Conservation (phyloP, 2,329 filamentous ascomycete genomes). For the Cercospora berteroae region DNA sequence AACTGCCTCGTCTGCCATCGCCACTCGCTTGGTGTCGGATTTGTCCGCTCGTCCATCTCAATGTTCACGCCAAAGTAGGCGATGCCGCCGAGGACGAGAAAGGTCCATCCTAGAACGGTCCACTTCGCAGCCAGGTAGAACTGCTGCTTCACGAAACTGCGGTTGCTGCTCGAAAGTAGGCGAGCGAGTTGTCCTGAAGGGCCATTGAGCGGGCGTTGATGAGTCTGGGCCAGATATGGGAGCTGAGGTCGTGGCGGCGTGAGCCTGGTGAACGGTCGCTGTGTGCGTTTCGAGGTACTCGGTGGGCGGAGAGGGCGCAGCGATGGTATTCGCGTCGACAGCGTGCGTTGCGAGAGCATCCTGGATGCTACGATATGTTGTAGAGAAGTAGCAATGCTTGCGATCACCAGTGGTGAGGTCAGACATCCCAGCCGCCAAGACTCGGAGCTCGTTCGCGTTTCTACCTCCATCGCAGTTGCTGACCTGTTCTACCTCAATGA, state of each 20-base stretch:
- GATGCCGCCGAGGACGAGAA: constrained; percentile 58
- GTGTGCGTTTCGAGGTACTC: constrained; percentile 12
- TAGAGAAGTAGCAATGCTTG: background rate
- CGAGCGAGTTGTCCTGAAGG: constrained; percentile 55
- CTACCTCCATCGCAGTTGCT: background rate
- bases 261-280: constrained; percentile 59
- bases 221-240: constrained; percentile 61
- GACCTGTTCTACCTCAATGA: background rate
- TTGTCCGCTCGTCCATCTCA: constrained; percentile 70
- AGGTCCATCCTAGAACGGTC: constrained; percentile 63
- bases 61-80: constrained; percentile 67
- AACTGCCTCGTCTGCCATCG: constrained; percentile 65
- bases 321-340: constrained; percentile 25
- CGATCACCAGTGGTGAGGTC: background rate
- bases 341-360: constrained; percentile 26
- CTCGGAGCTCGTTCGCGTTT: background rate
- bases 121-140: constrained; percentile 68
- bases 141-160: constrained; percentile 67
- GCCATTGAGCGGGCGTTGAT: constrained; percentile 22
- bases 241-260: constrained; percentile 60
- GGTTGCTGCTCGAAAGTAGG: constrained; percentile 75
- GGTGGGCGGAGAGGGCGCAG: constrained; percentile 32
- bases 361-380: background rate
- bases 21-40: constrained; percentile 84
- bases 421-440: background rate